Percentiles rank a stretch among this genome's conserved stretches.
Conservation (phyloP, 2,329 filamentous ascomycete genomes). For the Blastomyces silverae region DNA sequence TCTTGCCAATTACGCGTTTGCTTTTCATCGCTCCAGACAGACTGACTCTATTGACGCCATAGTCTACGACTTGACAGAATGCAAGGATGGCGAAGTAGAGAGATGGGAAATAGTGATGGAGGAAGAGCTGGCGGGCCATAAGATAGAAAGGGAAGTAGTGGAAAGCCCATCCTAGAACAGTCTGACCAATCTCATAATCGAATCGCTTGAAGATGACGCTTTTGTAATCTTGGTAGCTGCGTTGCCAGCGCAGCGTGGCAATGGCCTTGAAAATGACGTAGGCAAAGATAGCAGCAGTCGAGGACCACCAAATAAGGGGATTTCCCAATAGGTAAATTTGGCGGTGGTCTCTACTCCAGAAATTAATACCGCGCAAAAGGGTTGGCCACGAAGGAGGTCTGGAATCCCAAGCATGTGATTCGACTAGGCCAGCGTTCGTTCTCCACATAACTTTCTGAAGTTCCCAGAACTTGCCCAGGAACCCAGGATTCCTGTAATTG, state of each 20-base stretch:
- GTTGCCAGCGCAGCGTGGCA: slow-evolving; percentile 86
- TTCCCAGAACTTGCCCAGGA: slow-evolving; percentile 97
- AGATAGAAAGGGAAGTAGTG: slow-evolving; percentile 99
- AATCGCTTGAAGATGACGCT: slow-evolving; percentile 86
- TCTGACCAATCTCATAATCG: slow-evolving; percentile 90
- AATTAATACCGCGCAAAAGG: slow-evolving; percentile 92
- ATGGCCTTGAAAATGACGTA: slow-evolving; percentile 83
- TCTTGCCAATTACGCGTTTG: slow-evolving; percentile 65
- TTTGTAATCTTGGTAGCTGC: slow-evolving; percentile 79
- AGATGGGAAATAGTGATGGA: slow-evolving; percentile 97
- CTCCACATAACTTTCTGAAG: slow-evolving; percentile 98
- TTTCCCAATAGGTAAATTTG: slow-evolving; percentile 97
- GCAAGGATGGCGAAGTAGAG: slow-evolving; percentile 91
- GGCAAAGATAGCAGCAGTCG: slow-evolving; percentile 66
- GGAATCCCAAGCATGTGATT: slow-evolving; percentile 97
- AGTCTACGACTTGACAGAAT: slow-evolving; percentile 85
- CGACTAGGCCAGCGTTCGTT: slow-evolving; percentile 91
- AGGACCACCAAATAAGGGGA: slow-evolving; percentile 89
- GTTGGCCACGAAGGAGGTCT: slow-evolving; percentile 89
- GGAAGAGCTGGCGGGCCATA: slow-evolving; percentile 95
- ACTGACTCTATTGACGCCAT: slow-evolving; percentile 64
- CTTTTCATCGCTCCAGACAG: slow-evolving; percentile 61
- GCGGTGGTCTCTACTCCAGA: slow-evolving; percentile 90
- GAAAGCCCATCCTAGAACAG: slow-evolving; percentile 87
- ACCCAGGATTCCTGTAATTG: slow-evolving; percentile 90